phyloP scores from a whole-genome alignment of 73 alveolate species.

The Effrenium voratum region DNA sequence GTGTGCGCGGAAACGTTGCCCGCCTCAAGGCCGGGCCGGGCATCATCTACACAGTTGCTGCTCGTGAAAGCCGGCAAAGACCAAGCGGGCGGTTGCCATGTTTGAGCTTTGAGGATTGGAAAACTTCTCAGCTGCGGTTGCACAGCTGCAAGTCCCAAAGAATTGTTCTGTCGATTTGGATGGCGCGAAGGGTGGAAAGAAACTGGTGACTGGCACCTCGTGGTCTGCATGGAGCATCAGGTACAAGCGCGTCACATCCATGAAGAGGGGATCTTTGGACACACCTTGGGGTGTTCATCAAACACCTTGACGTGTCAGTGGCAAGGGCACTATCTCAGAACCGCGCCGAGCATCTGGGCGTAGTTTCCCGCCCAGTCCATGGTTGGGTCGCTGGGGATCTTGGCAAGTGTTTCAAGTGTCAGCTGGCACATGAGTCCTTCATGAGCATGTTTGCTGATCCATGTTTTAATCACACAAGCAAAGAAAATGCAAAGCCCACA shows the following conservation, averaged over 20 bases:
- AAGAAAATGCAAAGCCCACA: too few species aligned
- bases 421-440: not conserved
- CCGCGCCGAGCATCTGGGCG: slow-evolving; percentile 87
- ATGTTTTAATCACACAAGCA: not conserved
- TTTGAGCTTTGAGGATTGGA: too few species aligned
- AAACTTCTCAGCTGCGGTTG: too few species aligned
- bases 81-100: too few species aligned
- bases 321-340: not conserved
- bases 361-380: slow-evolving; percentile 94
- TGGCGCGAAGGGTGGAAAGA: too few species aligned
- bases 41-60: too few species aligned
- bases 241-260: slow-evolving; percentile 97
- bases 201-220: too few species aligned
- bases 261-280: slow-evolving; percentile 94
- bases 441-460: not conserved
- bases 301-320: not conserved
- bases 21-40: too few species aligned
- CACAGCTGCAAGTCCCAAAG: too few species aligned
- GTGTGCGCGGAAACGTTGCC: slow-evolving; percentile 98
- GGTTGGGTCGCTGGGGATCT: slow-evolving; percentile 89
- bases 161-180: too few species aligned
- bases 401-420: not conserved
- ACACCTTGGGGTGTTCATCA: slow-evolving; percentile 11
- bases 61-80: too few species aligned
- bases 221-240: slow-evolving; percentile 96